Conservation (phyloP, 305 asterid genomes). For the Petunia hybrid region DNA sequence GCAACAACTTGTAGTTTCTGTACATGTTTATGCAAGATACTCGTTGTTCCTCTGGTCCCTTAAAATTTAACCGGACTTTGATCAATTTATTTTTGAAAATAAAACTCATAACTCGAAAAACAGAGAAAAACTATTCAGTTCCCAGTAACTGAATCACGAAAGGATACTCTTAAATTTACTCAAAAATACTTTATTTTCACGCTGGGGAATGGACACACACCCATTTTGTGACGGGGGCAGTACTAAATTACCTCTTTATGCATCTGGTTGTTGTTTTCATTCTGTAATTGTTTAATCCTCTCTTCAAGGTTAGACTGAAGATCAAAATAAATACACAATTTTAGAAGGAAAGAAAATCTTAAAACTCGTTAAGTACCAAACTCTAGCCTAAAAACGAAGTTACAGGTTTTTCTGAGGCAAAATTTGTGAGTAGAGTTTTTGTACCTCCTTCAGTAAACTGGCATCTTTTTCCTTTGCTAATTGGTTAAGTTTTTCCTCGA, state of each 20-base stretch:
- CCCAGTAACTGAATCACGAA: conserved; percentile 15
- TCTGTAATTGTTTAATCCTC: conserved; percentile 41
- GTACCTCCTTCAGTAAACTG: conserved; percentile 44
- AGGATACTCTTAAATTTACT: conserved; percentile 16
- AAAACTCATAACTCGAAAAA: conserved; percentile 1
- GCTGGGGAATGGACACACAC: not conserved
- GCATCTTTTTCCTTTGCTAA: conserved; percentile 38
- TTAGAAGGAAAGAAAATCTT: conserved; percentile 13
- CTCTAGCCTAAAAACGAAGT: not conserved
- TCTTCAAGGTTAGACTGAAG: conserved; percentile 39
- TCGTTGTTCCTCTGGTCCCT: not conserved
- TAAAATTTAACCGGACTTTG: not conserved
- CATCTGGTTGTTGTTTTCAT: conserved; percentile 34
- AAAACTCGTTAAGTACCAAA: conserved; percentile 28
- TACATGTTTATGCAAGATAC: conserved; percentile 1
- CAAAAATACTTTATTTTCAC: not conserved
- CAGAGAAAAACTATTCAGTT: conserved; percentile 24
- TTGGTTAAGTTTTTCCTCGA: conserved; percentile 40
- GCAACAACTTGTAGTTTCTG: conserved; percentile 6
- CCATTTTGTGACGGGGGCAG: conserved; percentile 34
- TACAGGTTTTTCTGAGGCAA: not conserved
- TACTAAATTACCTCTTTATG: conserved; percentile 39
- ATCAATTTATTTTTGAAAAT: conserved; percentile 13
- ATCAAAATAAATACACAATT: conserved; percentile 23
- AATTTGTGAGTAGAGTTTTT: conserved; percentile 14